Evolutionary conservation across 129 eudicot species (phyloP).

Genomic region (Ambrosia trifida): DNA sequence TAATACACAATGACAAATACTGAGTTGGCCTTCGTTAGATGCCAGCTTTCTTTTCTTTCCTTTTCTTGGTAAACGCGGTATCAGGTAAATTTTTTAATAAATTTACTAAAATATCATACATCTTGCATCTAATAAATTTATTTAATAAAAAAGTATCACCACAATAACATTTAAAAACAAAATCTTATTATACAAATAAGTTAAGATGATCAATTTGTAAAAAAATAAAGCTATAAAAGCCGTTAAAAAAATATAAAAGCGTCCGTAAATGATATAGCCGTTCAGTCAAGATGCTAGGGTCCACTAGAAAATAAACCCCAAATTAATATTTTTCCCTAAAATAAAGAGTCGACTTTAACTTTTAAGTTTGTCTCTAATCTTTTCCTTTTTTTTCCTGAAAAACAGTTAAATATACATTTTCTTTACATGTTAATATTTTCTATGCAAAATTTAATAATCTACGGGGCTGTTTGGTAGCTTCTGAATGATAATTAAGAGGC

Average conservation of each 20-base stretch:
- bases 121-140: not conserved
- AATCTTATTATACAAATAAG: not conserved
- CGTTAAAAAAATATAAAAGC: not conserved
- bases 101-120: not conserved
- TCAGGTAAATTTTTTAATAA: not conserved
- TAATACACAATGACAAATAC: not conserved
- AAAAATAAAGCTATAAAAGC: not conserved
- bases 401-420: not conserved
- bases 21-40: not conserved
- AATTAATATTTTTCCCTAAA: not conserved
- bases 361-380: not conserved
- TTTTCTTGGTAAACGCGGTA: not conserved
- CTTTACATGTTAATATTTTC: not conserved
- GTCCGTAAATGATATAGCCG: not conserved
- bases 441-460: no score
- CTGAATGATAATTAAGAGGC: no score
- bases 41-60: not conserved
- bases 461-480: no score
- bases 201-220: not conserved
- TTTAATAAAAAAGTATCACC: no score
- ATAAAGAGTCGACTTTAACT: not conserved
- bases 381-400: not conserved
- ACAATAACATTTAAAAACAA: no score
- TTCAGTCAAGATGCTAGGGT: slow-evolving; percentile 13
- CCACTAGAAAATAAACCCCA: not conserved